phyloP scores from a whole-genome alignment of 2,329 filamentous ascomycete genomes.

The Fragosphaeria purpurea region DNA sequence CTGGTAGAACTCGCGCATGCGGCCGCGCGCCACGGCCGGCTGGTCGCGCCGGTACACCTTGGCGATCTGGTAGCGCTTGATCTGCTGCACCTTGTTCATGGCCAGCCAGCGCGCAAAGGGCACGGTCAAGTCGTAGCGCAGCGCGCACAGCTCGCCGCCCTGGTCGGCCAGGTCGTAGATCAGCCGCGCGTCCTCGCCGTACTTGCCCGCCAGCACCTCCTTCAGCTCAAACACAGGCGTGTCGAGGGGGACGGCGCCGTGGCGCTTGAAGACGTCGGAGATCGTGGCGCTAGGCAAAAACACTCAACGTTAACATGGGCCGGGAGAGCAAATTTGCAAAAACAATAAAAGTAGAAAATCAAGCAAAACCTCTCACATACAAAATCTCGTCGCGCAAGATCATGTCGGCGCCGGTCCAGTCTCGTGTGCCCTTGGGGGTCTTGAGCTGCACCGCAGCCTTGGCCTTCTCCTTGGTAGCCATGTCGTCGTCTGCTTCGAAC shows the following conservation, averaged over 20 bases:
- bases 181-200: slow-evolving; percentile 62
- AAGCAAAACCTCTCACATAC: neutral
- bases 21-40: slow-evolving; percentile 71
- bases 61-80: slow-evolving; percentile 92
- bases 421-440: slow-evolving; percentile 69
- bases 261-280: slow-evolving; percentile 32
- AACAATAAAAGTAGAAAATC: neutral
- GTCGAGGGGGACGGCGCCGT: slow-evolving; percentile 61
- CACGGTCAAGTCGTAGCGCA: slow-evolving; percentile 60
- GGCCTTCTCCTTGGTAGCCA: slow-evolving; percentile 13
- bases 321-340: neutral
- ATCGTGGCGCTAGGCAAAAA: slow-evolving; percentile 7
- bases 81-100: slow-evolving; percentile 77
- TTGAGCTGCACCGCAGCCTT: slow-evolving; percentile 42
- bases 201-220: slow-evolving; percentile 46
- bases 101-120: slow-evolving; percentile 80
- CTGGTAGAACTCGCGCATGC: slow-evolving; percentile 95
- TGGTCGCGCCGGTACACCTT: slow-evolving; percentile 59
- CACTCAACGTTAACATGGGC: neutral
- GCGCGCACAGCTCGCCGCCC: slow-evolving; percentile 69
- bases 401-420: slow-evolving; percentile 57
- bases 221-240: slow-evolving; percentile 69
- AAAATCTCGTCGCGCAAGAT: slow-evolving; percentile 62
- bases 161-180: slow-evolving; percentile 72
- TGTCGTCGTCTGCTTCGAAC: slow-evolving; percentile 2